phyloP scores from a whole-genome alignment of 2,329 filamentous ascomycete genomes.

The Lasiodiplodia gonubiensis region DNA sequence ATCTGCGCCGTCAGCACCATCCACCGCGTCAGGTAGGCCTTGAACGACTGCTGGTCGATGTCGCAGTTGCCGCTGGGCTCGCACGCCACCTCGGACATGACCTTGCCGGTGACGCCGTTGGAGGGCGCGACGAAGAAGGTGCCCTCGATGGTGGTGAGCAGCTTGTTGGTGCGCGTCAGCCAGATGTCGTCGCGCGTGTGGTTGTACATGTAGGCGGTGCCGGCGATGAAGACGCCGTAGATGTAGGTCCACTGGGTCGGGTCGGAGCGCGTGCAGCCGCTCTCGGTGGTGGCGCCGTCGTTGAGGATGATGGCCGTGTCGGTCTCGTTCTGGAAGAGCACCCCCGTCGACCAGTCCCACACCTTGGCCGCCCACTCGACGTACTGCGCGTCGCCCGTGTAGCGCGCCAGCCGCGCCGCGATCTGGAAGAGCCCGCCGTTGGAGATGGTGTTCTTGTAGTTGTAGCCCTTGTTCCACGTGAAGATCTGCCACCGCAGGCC shows the following conservation, averaged over 20 bases:
- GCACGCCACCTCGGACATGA: conserved; percentile 52
- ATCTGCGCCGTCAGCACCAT: conserved; percentile 62
- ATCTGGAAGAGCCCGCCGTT: conserved; percentile 48
- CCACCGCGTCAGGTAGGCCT: conserved; percentile 54
- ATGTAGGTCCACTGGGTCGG: conserved; percentile 45
- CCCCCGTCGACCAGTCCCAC: conserved; percentile 45
- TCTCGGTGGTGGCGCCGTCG: conserved; percentile 34
- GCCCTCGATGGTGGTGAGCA: conserved; percentile 41
- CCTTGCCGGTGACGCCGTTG: conserved; percentile 32
- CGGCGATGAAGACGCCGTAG: conserved; percentile 44
- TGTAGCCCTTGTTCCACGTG: conserved; percentile 42
- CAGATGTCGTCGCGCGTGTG: conserved; percentile 43
- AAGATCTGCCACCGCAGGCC: conserved; percentile 47
- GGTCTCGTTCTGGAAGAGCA: conserved; percentile 33
- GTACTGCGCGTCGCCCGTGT: conserved; percentile 45
- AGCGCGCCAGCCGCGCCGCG: conserved; percentile 43
- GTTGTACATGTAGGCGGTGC: conserved; percentile 47
- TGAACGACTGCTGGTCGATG: conserved; percentile 52
- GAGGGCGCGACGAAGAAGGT: conserved; percentile 48
- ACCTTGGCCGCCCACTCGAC: conserved; percentile 43
- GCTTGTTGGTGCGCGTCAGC: conserved; percentile 51
- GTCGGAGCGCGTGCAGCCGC: conserved; percentile 39
- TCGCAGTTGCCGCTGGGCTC: conserved; percentile 50
- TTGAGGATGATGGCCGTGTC: conserved; percentile 34
- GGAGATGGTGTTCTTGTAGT: conserved; percentile 47